Base-by-base conservation (phyloP, 495 filamentous ascomycete genomes). In the Umbilicaria muhlenbergii region DNA sequence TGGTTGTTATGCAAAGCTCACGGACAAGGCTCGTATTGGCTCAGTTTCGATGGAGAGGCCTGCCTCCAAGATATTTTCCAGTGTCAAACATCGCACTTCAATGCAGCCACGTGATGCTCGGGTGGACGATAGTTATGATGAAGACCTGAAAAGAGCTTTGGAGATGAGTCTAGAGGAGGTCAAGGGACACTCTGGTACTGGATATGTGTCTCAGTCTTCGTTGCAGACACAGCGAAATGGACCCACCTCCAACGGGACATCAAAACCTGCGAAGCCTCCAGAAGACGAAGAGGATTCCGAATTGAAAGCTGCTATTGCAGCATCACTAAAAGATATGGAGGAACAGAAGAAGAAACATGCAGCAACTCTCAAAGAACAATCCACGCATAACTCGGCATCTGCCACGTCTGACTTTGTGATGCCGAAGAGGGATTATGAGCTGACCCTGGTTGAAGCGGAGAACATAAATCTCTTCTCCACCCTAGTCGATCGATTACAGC, bases 401-500 rank as follows among this genome's bases (percentile, higher is more conserved):
- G 52, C 64, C 2, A 57, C 40, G 34, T 55, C 57, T 3, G 44
- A 54, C 6, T 54, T 62, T n/a, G 49, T 60, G 14, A 60, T 85
- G 15, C 80, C 84, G 0, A 86, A 86, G 60, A 89, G 86, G 50
- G 85, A 94, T 38, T 94, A 93, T 53, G 92, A 98, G 64, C 79
- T 98, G 13, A 93, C 83, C 11, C 81, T 83, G 0, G 84, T 89
- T 1, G 91, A 98, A 62, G 84, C 86, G 1, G 91, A 98, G 62
- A 96, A 96, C 47, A 98, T 98, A 50, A 93, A 92, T 56, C 74
- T 98, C 5, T 98, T 98, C 53, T 74, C 91, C 3, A 94, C 91
- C 1, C 67, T 98, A 28, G 92, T 96, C 12, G 91, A 98, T 56
- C 79, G 91, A 35, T 64, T 98, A 28, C 91, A 96, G 57, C 89